These are phyloP conservation scores for Mortierella antarctica DNA, from an alignment of 192 early-diverging fungal species.

Conservation along the genomic window DNA sequence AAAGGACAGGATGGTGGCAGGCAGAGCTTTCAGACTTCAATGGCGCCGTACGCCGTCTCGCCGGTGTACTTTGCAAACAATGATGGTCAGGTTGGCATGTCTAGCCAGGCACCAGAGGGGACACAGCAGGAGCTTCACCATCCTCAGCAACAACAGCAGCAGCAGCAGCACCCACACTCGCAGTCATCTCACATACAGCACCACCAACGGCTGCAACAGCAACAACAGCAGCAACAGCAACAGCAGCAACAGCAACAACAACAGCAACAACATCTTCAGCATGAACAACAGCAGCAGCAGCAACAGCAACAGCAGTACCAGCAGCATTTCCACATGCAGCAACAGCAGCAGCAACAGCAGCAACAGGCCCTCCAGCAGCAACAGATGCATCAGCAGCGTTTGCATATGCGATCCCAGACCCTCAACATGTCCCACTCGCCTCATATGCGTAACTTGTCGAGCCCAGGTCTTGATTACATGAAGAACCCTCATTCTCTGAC, in stretches of 20 bases:
- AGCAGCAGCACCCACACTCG: slow-evolving; percentile 14
- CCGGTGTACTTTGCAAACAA: slow-evolving; percentile 16
- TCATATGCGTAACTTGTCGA: slow-evolving; percentile 33
- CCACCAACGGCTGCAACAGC: slow-evolving; percentile 28
- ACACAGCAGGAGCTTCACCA: background rate
- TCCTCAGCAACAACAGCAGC: slow-evolving; percentile 8
- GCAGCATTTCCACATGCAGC: slow-evolving; percentile 17
- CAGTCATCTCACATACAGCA: slow-evolving; percentile 13
- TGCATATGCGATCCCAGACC: slow-evolving; percentile 42
- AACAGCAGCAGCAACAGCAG: slow-evolving; percentile 37
- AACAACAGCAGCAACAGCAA: slow-evolving; percentile 13
- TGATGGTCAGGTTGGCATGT: background rate
- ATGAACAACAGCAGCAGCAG: slow-evolving; percentile 17
- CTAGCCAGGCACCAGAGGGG: background rate
- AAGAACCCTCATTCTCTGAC: slow-evolving; percentile 45
- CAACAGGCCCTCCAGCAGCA: slow-evolving; percentile 31
- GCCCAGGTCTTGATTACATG: slow-evolving; percentile 31
- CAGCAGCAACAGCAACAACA: slow-evolving; percentile 8
- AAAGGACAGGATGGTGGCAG: slow-evolving; percentile 9
- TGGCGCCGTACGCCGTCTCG: slow-evolving; percentile 11
- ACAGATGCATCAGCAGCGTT: slow-evolving; percentile 26
- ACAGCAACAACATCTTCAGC: slow-evolving; percentile 24
- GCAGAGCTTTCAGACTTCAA: slow-evolving; percentile 5
- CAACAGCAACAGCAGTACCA: slow-evolving; percentile 17
- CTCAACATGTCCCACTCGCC: slow-evolving; percentile 29